Base-by-base conservation (phyloP, 306 rosid genomes). In the Elaeagnus macrophylla region DNA sequence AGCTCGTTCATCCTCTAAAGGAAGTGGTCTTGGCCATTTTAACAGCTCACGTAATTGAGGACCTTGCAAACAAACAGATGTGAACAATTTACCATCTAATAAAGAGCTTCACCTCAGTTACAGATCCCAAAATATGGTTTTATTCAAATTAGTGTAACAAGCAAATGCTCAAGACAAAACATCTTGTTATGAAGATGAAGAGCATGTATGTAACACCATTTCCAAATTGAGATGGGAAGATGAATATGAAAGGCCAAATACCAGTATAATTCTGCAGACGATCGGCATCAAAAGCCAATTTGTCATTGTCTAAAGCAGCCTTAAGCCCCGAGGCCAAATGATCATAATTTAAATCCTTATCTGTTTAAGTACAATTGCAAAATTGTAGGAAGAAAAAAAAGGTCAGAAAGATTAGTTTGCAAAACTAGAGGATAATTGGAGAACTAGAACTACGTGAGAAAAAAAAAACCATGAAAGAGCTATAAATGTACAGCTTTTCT, bases 11-110 rank as follows among this genome's bases (percentile, higher is more conserved):
- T 84, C 97, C 77, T 91, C 97, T 77, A 91, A 72, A 62, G 97
- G 97, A 72, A 91, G 89, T 44, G 94, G 85, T 68, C 97, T 82
- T 41, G 96, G 96, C 96, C 96, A 91, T 67, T 66, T 69, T 70
- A 86, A 75, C 69, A 91, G 79, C 72, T 82, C 83, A 7, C 93
- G 91, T 4, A 91, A 65, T 45, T 84, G 76, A 41, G 85, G 81
- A 73, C 97, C 97, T 91, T 61, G 67, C 71, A 50, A 57, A 66
- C 25, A 45, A 55, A 67, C 37, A 37, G 56, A 48, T 54, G 51
- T 46, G 19, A 48, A 66, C 59, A 81, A 48, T 48, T 56, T 51
- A 52, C 25, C 5, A 49, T 20, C 16, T 4, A 15, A 10, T 7
- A 36, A 66, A 64, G 59, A 53, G 12, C 9, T 54, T 13, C 32